Conservation (phyloP, 2,329 filamentous ascomycete species). For the Lachnellula occidentalis region DNA sequence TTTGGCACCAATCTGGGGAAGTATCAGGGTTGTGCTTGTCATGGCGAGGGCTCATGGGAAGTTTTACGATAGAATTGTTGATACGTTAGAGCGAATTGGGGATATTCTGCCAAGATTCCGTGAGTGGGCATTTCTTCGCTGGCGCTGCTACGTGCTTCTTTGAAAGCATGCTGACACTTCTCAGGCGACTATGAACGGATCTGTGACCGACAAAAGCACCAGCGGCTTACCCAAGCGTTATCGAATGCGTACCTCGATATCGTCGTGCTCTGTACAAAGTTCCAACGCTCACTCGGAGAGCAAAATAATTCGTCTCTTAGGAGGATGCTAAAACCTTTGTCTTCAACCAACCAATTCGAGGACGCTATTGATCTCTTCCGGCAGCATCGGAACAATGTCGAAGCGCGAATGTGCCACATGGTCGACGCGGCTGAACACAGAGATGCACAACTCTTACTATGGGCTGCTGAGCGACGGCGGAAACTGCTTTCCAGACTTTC, state of each 20-base stretch:
- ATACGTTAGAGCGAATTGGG: constrained; percentile 10
- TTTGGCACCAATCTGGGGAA: constrained; percentile 13
- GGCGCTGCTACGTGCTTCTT: neutral
- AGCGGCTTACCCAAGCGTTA: constrained; percentile 8
- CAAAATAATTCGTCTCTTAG: constrained; percentile 8
- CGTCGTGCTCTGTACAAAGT: constrained; percentile 12
- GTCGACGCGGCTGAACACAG: constrained; percentile 12
- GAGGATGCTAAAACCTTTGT: constrained; percentile 9
- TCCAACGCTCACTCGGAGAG: constrained; percentile 3
- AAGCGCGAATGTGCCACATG: constrained; percentile 12
- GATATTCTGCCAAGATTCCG: constrained; percentile 12
- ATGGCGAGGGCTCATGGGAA: constrained; percentile 2
- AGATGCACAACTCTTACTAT: constrained; percentile 2
- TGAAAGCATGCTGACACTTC: neutral
- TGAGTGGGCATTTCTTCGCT: neutral
- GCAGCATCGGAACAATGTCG: constrained; percentile 11
- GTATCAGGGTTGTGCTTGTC: constrained; percentile 10
- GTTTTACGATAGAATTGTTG: constrained; percentile 8
- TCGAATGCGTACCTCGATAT: constrained; percentile 17
- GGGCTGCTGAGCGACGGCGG: constrained; percentile 1
- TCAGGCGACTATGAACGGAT: constrained; percentile 13
- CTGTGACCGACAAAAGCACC: constrained; percentile 10
- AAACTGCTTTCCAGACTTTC: constrained; percentile 8
- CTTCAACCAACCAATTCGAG: constrained; percentile 3
- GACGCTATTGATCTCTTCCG: constrained; percentile 10